phyloP scores from a whole-genome alignment of 768 basidiomycete species.

The Mycena maculata region DNA sequence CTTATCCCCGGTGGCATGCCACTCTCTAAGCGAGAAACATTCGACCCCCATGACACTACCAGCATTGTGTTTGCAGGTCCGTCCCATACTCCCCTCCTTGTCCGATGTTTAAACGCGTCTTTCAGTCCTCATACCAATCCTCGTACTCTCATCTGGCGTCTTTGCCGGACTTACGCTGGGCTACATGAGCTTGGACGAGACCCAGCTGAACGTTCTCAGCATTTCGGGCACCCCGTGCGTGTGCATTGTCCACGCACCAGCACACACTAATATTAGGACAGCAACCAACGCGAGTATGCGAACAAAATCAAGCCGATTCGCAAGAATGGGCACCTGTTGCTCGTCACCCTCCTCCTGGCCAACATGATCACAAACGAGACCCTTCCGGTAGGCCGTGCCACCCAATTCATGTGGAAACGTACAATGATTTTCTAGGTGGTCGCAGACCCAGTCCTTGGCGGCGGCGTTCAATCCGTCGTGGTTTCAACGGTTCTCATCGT shows the following conservation, averaged over 20 bases:
- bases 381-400: constrained; percentile 59
- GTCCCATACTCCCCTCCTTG: neutral
- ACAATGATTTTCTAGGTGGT: constrained; percentile 56
- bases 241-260: constrained; percentile 3
- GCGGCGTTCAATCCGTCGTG: constrained; percentile 81
- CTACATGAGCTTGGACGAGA: constrained; percentile 94
- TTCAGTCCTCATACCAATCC: constrained; percentile 76
- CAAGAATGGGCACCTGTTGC: constrained; percentile 82
- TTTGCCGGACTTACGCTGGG: constrained; percentile 94
- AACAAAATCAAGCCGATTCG: constrained; percentile 89
- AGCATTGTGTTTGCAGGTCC: constrained; percentile 51
- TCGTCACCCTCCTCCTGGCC: constrained; percentile 84
- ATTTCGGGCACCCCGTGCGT: constrained; percentile 86
- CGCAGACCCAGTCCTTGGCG: constrained; percentile 81
- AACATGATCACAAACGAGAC: constrained; percentile 77
- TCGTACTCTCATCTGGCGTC: constrained; percentile 84
- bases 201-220: constrained; percentile 88
- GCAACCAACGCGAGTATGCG: constrained; percentile 83
- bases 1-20: constrained; percentile 6
- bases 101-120: constrained; percentile 7
- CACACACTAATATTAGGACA: constrained; percentile 42
- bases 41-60: constrained; percentile 45
- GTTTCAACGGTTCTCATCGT: constrained; percentile 89
- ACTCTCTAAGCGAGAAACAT: constrained; percentile 44
- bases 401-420: no score